A percentile compares a stretch with the other conserved stretches of the same genome.
phyloP scores from a whole-genome alignment of 495 filamentous ascomycete species.

The Patellaria atrata region DNA sequence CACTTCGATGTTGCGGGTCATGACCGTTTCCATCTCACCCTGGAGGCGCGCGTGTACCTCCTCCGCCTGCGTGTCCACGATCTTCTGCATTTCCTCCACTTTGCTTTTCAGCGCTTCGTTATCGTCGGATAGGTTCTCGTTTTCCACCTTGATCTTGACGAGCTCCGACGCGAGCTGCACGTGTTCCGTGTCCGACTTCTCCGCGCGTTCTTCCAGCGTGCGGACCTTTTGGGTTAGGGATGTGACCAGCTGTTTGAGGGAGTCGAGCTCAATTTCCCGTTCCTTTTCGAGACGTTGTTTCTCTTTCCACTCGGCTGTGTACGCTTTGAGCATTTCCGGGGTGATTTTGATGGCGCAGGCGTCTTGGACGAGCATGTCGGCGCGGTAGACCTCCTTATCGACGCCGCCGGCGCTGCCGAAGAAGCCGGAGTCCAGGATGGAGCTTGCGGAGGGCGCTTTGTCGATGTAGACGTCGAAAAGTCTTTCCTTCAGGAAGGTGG shows the following conservation, averaged over 20 bases:
- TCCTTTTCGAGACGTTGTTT: conserved; percentile 63
- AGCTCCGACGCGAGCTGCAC: conserved; percentile 81
- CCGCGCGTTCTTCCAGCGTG: conserved; percentile 69
- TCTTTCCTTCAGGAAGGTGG: conserved; percentile 79
- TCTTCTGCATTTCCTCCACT: conserved; percentile 62
- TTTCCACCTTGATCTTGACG: conserved; percentile 82
- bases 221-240: conserved; percentile 58
- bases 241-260: conserved; percentile 47
- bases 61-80: conserved; percentile 77
- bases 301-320: conserved; percentile 85
- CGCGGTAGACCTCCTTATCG: conserved; percentile 91
- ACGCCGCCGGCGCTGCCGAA: conserved; percentile 81
- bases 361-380: conserved; percentile 84
- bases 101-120: conserved; percentile 76
- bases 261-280: conserved; percentile 69
- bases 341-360: conserved; percentile 83
- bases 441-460: conserved; percentile 68
- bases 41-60: conserved; percentile 75
- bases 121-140: conserved; percentile 72
- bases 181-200: conserved; percentile 86
- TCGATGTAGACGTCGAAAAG: conserved; percentile 97
- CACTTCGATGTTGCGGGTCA: conserved; percentile 84
- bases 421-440: conserved; percentile 90
- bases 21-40: conserved; percentile 79
- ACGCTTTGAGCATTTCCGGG: conserved; percentile 59